Evolutionary conservation across 331 rosid genomes (phyloP).

Genomic region (Phaseolus coccineus): DNA sequence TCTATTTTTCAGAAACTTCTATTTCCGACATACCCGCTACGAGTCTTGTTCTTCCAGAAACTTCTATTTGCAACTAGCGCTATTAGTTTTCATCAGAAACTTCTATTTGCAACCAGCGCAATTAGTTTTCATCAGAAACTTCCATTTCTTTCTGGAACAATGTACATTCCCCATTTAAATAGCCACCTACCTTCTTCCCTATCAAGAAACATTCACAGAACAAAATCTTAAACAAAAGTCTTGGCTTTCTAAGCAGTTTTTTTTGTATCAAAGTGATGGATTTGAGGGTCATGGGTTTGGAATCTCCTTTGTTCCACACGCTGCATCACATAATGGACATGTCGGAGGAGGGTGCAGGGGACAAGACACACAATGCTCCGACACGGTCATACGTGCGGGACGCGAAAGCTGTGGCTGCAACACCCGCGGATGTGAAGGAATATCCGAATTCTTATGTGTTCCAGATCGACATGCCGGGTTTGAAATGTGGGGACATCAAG

Average conservation of each 20-base stretch:
- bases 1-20: no score
- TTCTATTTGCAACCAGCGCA: not conserved
- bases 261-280: slow-evolving; percentile 34
- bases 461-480: slow-evolving; percentile 63
- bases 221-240: not conserved
- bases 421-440: slow-evolving; percentile 68
- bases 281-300: slow-evolving; percentile 57
- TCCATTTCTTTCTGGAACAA: not conserved
- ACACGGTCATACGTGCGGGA: slow-evolving; percentile 54
- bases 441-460: slow-evolving; percentile 50
- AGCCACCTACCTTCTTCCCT: not conserved
- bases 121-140: not conserved
- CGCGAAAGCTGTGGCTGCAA: slow-evolving; percentile 70
- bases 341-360: slow-evolving; percentile 43
- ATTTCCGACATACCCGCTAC: no score
- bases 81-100: not conserved
- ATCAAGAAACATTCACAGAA: not conserved
- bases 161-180: not conserved
- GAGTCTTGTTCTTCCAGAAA: not conserved
- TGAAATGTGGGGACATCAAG: slow-evolving; percentile 59
- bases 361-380: slow-evolving; percentile 50
- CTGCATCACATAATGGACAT: slow-evolving; percentile 60
- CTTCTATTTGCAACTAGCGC: not conserved
- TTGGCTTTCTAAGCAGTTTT: no score
- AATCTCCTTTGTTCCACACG: slow-evolving; percentile 54